Evolutionary conservation across 345 rosid species (phyloP).

Genomic region (Lepidium sativum): DNA sequence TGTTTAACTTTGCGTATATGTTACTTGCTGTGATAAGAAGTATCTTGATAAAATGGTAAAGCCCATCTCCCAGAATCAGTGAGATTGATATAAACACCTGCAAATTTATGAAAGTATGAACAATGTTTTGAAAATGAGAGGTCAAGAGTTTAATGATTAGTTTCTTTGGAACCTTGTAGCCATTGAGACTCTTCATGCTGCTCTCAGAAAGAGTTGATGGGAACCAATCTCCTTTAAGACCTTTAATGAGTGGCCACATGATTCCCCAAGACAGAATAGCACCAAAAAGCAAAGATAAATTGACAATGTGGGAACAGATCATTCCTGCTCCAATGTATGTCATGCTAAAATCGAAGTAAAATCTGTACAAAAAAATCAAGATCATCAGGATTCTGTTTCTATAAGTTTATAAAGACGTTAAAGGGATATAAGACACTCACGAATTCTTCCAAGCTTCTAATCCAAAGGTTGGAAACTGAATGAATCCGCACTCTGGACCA

Average conservation of each 20-base stretch:
- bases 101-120: neutral
- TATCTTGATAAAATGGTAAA: constrained; percentile 84
- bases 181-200: constrained; percentile 83
- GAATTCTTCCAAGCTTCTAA: constrained; percentile 56
- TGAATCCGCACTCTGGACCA: constrained; percentile 47
- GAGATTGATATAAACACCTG: constrained; percentile 87
- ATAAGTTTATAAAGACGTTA: neutral
- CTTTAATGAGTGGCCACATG: constrained; percentile 85
- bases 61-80: constrained; percentile 82
- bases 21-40: constrained; percentile 43
- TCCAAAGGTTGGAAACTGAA: constrained; percentile 72
- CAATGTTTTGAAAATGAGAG: neutral
- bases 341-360: constrained; percentile 85
- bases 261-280: constrained; percentile 85
- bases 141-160: neutral
- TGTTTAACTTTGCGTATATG: constrained; percentile 34
- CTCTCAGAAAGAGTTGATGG: constrained; percentile 35
- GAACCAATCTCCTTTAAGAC: constrained; percentile 73
- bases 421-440: constrained; percentile 28
- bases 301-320: constrained; percentile 87
- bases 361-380: constrained; percentile 39
- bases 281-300: constrained; percentile 73
- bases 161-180: constrained; percentile 58
- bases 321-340: constrained; percentile 90
- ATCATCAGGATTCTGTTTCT: constrained; percentile 11